Base-by-base conservation (phyloP, 2,329 filamentous ascomycete species). In the Curvularia lunata region DNA sequence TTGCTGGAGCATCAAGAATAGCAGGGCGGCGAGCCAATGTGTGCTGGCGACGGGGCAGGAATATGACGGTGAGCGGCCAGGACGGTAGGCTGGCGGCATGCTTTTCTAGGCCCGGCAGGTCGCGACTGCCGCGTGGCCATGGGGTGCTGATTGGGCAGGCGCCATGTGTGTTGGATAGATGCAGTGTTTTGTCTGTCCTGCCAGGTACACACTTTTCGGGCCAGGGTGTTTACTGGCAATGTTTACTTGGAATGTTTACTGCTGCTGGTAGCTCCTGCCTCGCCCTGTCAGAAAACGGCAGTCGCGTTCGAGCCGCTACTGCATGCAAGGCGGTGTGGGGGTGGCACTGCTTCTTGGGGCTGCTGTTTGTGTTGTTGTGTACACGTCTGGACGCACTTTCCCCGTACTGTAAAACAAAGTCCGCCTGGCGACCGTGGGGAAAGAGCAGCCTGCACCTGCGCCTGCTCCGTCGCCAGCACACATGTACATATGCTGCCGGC, bases 401-500 rank as follows among this genome's bases (percentile, higher is more conserved):
- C 40, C 18, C 9, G 25, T 23, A 9, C 38, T 21, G 7, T 23
- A 23, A 25, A 25, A 6, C 23, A 25, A 25, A 25, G 23, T 25
- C 30, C 12, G 16, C 30, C n/a, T n/a, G n/a, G n/a, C n/a, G n/a
- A n/a, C n/a, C n/a, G 12, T 32, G 13, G 30, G 30, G 30, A 32
- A 32, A 32, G 30, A 32, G 30, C 30, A 5, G 16, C 30, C 30
- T 32, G 30, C 30, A 16, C 10, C 10, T 30, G 28, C 28, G 9
- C 28, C 6, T 32, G 30, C 16, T 32, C 12, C 13, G 12, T 16
- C 13, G 30, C 30, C 30, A 32, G 27, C 27, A 30, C 27, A 30
- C 27, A 30, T 8, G 2, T 9, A 30, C 27, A 30, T 5, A 30
- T 92, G 0, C 77, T 92, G 7, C 90, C 40, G 10, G 25, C 19